Evolutionary conservation across 2,329 filamentous ascomycete genomes (phyloP).

Genomic region (Diatrype stigma): DNA sequence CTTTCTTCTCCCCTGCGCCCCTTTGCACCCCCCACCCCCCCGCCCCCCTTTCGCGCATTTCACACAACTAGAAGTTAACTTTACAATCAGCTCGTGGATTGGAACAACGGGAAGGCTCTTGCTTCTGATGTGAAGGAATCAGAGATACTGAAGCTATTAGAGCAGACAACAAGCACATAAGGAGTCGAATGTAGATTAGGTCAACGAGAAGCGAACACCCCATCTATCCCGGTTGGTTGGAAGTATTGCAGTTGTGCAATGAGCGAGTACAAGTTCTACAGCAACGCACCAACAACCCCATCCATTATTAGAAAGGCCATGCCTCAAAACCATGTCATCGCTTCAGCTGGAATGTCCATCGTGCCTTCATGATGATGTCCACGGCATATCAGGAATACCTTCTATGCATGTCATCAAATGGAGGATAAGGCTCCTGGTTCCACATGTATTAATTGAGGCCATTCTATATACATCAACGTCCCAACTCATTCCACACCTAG

Average conservation of each 20-base stretch:
- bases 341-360: no score
- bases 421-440: neutral
- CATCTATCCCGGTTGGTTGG: neutral
- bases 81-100: constrained; percentile 66
- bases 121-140: constrained; percentile 79
- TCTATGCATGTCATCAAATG: no score
- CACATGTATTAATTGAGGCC: neutral
- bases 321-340: no score
- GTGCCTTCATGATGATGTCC: no score
- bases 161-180: constrained; percentile 41
- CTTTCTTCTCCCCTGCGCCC: neutral
- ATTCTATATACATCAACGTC: neutral
- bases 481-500: neutral
- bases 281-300: no score
- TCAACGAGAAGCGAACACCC: neutral
- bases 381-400: no score
- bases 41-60: neutral
- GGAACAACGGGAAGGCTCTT: constrained; percentile 83
- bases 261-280: neutral
- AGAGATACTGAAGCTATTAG: constrained; percentile 79
- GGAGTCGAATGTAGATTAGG: neutral
- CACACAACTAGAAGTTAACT: constrained; percentile 17
- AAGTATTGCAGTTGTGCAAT: neutral
- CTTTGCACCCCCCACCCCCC: neutral
- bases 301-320: no score